Conservation (phyloP, 2,329 filamentous ascomycete species). For the Penicillium concentricum region DNA sequence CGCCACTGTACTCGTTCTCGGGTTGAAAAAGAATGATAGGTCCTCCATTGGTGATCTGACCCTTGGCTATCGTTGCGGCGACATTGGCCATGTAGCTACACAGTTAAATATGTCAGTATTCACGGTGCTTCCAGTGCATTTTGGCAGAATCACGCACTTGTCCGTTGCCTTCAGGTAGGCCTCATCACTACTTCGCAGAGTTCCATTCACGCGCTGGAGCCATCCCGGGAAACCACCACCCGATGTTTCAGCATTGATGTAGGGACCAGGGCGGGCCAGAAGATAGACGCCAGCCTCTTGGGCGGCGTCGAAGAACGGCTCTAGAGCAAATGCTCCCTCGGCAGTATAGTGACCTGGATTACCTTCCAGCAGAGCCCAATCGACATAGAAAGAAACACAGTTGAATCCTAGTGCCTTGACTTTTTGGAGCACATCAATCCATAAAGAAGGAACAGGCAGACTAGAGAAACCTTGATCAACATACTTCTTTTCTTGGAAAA, state of each 20-base stretch:
- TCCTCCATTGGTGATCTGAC: constrained; percentile 79
- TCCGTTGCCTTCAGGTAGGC: constrained; percentile 67
- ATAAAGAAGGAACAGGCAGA: constrained; percentile 61
- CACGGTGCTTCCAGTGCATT: not conserved
- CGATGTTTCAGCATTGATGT: constrained; percentile 74
- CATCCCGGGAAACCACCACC: constrained; percentile 81
- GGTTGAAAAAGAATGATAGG: constrained; percentile 76
- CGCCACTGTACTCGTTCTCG: constrained; percentile 74
- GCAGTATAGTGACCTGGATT: constrained; percentile 67
- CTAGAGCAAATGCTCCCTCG: constrained; percentile 69
- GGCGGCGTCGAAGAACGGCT: constrained; percentile 76
- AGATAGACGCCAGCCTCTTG: constrained; percentile 72
- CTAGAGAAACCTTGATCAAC: constrained; percentile 29
- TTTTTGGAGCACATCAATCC: constrained; percentile 77
- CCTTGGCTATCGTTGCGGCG: constrained; percentile 65
- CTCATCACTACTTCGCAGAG: constrained; percentile 61
- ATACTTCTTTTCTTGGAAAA: not conserved
- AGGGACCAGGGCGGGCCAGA: constrained; percentile 68
- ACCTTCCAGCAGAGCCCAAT: constrained; percentile 77
- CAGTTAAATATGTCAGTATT: constrained; percentile 9
- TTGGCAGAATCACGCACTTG: constrained; percentile 45
- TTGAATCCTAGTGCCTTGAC: constrained; percentile 79
- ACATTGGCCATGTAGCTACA: constrained; percentile 61
- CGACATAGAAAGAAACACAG: constrained; percentile 73
- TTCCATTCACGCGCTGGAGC: constrained; percentile 67